phyloP scores from a whole-genome alignment of 257 asterid species.

The Paulownia fortunei region DNA sequence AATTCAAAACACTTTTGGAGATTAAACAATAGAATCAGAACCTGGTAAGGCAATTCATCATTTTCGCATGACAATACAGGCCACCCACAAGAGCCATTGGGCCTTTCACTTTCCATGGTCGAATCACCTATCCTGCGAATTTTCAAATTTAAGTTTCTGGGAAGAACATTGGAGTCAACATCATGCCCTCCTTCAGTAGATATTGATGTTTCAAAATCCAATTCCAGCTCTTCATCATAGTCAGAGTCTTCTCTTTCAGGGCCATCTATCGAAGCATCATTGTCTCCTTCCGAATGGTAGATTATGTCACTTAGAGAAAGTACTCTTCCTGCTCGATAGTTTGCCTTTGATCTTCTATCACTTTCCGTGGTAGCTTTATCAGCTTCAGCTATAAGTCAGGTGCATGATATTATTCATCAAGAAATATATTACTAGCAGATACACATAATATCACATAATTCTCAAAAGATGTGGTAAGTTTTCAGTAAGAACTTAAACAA shows the following conservation, averaged over 20 bases:
- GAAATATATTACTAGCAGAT: not conserved
- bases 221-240: constrained; percentile 81
- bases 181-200: constrained; percentile 68
- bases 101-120: constrained; percentile 51
- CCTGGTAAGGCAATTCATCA: constrained; percentile 69
- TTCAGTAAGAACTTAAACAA: not conserved
- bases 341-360: constrained; percentile 60
- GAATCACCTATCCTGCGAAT: constrained; percentile 69
- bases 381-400: constrained; percentile 67
- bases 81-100: constrained; percentile 51
- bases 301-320: constrained; percentile 86
- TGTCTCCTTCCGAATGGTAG: constrained; percentile 70
- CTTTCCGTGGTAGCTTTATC: constrained; percentile 60
- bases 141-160: constrained; percentile 73
- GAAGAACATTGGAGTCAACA: constrained; percentile 55
- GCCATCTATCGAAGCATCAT: constrained; percentile 72
- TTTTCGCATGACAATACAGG: constrained; percentile 53
- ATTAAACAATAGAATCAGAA: constrained; percentile 34
- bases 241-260: constrained; percentile 89
- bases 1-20: not conserved
- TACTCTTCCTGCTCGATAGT: constrained; percentile 60
- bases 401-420: constrained; percentile 26
- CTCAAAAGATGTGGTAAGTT: constrained; percentile 6
- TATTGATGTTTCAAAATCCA: constrained; percentile 76
- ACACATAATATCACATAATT: not conserved